phyloP scores from a whole-genome alignment of 768 basidiomycete species.

The Tulasnella sp. region DNA sequence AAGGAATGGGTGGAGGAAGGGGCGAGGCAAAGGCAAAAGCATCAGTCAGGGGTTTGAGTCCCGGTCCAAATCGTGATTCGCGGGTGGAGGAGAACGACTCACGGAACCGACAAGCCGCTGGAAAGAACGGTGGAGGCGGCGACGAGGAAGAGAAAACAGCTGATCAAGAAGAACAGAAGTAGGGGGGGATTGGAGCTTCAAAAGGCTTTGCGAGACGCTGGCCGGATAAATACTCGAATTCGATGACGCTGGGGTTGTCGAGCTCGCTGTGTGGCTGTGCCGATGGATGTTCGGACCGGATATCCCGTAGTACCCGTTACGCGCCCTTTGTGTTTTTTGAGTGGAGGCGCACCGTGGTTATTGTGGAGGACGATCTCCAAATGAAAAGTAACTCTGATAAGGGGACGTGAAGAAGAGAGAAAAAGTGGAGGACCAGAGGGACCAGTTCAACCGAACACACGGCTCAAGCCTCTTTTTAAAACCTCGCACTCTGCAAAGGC shows the following conservation, averaged over 20 bases:
- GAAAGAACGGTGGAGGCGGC: neutral
- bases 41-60: neutral
- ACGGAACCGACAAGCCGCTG: neutral
- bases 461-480: neutral
- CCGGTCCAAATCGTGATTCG: neutral
- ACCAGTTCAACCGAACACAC: neutral
- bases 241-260: neutral
- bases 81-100: neutral
- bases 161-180: neutral
- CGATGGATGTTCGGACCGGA: neutral
- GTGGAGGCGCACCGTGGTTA: neutral
- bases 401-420: neutral
- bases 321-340: neutral
- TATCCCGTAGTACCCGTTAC: neutral
- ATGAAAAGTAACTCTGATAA: neutral
- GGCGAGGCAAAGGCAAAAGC: neutral
- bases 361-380: neutral
- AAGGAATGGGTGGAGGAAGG: neutral
- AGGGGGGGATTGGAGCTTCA: neutral
- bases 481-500: too few relatives aligned
- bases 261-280: neutral
- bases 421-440: too few relatives aligned
- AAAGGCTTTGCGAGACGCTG: neutral
- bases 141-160: neutral
- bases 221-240: neutral